phyloP scores from a whole-genome alignment of 2,329 filamentous ascomycete species.

The Verticillium dahliae region DNA sequence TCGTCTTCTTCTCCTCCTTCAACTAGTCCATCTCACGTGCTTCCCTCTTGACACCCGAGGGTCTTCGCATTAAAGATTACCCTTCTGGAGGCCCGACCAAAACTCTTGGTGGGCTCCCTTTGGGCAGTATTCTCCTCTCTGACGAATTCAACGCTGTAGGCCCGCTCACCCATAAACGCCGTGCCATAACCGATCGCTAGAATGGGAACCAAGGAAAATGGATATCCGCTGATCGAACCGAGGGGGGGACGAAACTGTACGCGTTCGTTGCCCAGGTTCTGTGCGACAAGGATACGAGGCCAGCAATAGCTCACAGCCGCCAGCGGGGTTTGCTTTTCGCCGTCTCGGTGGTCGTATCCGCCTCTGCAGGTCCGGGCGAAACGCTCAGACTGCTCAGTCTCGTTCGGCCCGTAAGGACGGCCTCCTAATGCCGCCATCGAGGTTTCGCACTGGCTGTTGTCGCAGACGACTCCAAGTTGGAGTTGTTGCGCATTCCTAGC shows the following conservation, averaged over 20 bases:
- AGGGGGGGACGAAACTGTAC: neutral
- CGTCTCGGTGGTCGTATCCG: neutral
- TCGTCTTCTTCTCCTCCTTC: too few relatives aligned
- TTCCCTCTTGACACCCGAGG: neutral
- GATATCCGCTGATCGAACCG: neutral
- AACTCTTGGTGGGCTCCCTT: neutral
- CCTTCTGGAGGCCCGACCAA: neutral
- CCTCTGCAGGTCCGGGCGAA: neutral
- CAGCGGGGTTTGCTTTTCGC: conserved; percentile 7
- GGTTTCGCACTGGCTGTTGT: conserved; percentile 34
- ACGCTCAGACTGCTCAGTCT: neutral
- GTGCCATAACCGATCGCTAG: neutral
- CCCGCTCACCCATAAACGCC: neutral
- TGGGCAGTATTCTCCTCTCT: neutral
- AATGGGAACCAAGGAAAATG: neutral
- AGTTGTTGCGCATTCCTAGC: conserved; percentile 28
- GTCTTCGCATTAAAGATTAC: neutral
- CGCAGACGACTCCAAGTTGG: conserved; percentile 16
- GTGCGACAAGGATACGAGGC: neutral
- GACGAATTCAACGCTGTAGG: neutral
- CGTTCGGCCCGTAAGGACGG: conserved; percentile 1
- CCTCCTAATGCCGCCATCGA: conserved; percentile 37
- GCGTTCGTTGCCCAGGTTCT: too few relatives aligned
- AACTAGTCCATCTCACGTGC: neutral
- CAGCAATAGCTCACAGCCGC: conserved; percentile 4